Percentiles rank a stretch among this genome's conserved stretches.
Conservation (phyloP, 352 stramenopile genomes). For the Ophiocytium majus region DNA sequence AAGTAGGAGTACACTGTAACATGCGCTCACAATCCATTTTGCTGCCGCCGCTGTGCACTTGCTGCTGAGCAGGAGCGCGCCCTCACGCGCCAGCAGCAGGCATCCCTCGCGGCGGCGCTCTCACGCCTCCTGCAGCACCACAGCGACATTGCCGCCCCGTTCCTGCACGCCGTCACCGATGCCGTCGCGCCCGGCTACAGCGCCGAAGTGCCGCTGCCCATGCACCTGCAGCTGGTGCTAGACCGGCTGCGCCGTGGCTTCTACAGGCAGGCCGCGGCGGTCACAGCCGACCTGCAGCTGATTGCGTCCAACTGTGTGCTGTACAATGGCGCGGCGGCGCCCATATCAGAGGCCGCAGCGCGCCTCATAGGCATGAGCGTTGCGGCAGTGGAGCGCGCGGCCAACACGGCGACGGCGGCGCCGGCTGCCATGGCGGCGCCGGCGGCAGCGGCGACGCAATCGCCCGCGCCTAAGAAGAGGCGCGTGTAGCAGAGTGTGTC, state of each 20-base stretch:
- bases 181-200: slow-evolving; percentile 48
- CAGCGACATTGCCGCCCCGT: slow-evolving; percentile 20
- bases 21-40: background rate
- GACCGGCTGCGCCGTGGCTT: slow-evolving; percentile 30
- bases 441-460: too few relatives aligned
- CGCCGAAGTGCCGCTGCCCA: slow-evolving; percentile 43
- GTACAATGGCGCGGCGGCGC: slow-evolving; percentile 32
- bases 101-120: slow-evolving; percentile 25
- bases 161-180: slow-evolving; percentile 44
- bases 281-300: slow-evolving; percentile 41
- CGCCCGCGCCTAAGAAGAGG: too few relatives aligned
- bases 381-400: background rate
- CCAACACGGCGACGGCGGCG: background rate
- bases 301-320: slow-evolving; percentile 43
- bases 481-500: too few relatives aligned
- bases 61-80: background rate
- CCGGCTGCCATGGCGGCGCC: too few relatives aligned
- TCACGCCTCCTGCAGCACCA: slow-evolving; percentile 25
- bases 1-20: background rate
- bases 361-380: background rate
- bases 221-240: slow-evolving; percentile 39
- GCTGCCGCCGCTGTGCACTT: background rate
- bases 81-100: background rate
- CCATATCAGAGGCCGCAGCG: background rate
- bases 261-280: slow-evolving; percentile 24